phyloP scores from a whole-genome alignment of 257 asterid genomes.

The Schizonepeta tenuifolia region DNA sequence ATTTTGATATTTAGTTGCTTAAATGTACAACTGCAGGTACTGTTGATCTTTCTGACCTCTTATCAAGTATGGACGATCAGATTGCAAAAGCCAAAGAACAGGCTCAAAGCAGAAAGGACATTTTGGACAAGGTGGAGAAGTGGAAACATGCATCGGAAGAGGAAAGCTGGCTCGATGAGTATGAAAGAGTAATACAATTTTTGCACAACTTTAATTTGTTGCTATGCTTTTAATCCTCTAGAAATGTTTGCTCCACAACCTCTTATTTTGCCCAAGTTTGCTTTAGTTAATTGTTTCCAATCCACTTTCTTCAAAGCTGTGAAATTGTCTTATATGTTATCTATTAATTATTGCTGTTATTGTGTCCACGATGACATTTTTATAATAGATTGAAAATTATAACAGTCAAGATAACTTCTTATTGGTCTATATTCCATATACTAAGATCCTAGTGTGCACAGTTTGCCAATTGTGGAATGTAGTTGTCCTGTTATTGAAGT shows the following conservation, averaged over 20 bases:
- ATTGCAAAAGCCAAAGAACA: constrained; percentile 68
- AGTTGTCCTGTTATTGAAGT: constrained; percentile 15
- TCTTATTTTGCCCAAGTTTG: neutral
- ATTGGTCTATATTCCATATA: constrained; percentile 13
- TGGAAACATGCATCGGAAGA: constrained; percentile 79
- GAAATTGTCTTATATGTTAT: constrained; percentile 12
- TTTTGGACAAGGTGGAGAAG: constrained; percentile 81
- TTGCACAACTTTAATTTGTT: neutral
- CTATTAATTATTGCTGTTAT: neutral
- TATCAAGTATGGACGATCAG: constrained; percentile 72
- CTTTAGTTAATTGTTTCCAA: neutral
- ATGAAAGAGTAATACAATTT: constrained; percentile 67
- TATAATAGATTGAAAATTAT: neutral
- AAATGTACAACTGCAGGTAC: constrained; percentile 51
- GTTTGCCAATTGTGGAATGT: constrained; percentile 9
- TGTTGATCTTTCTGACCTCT: constrained; percentile 58
- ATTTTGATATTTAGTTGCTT: constrained; percentile 4
- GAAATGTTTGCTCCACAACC: constrained; percentile 23
- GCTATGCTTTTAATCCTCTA: constrained; percentile 11
- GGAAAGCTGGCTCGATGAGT: constrained; percentile 86
- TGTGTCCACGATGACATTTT: neutral
- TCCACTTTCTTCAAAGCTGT: constrained; percentile 13
- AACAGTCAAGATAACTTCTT: constrained; percentile 11
- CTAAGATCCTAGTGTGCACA: constrained; percentile 23
- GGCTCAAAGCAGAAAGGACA: constrained; percentile 79